Base-by-base conservation (phyloP, 1,284 basidiomycete genomes). In the Irpex lacteus region DNA sequence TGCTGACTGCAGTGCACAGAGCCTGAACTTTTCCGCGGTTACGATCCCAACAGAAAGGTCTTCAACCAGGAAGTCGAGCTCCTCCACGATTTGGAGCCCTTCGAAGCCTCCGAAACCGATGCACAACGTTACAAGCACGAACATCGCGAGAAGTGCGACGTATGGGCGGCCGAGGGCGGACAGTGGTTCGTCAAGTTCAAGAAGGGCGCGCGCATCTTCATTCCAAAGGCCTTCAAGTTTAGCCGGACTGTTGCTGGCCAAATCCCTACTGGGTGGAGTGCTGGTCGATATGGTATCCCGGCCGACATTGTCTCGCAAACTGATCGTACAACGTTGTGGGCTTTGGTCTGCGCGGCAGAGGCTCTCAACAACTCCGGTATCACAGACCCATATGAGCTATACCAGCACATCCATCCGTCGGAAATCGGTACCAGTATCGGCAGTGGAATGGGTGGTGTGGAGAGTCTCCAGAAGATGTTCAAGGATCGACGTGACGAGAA, bases 171-270 rank as follows among this genome's bases (percentile, higher is more conserved):
- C 55, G 91, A 91, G 71, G 91, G 92, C 18, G 95, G 93, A 40
- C 94, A 96, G 74, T 98, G 93, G 93, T 95, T 94, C 71, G 95
- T 96, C 73, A 98, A 98, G 80, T 91, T 99, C 85, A 98, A 98
- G 89, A 98, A 96, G 81, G 98, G 97, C 63, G 96, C 97, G 9
- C 91, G 95, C 63, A 84, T 99, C 70, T 85, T 92, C 69, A 90
- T 98, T 58, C 97, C 97, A 65, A 99, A 99, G 81, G 92, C 97
- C 2, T 90, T 98, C 85, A 88, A 86, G 72, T 99, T 99, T 83
- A 94, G 90, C 76, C 93, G 97, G 63, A 87, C 93, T 59, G 97
- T 98, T 63, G 96, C 94, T 63, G 97, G 96, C 65, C 97, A 99
- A 77, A 85, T 99, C 65, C 97, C 98, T 7, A 97, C 96, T 44